Conservation (phyloP, 2,329 filamentous ascomycete species). For the Xylariaceae sp. region DNA sequence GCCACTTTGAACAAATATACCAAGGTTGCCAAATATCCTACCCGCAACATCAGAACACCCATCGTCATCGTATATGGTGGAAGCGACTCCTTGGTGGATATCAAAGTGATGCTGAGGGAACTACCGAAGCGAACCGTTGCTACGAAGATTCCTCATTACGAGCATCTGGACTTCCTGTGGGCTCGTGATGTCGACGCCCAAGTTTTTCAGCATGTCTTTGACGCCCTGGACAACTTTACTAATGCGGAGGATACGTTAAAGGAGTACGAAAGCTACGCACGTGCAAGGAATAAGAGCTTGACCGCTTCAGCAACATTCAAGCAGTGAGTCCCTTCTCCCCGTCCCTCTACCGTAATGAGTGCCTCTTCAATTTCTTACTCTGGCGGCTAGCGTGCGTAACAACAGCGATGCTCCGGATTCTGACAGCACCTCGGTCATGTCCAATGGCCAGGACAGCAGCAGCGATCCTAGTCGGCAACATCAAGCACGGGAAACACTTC, state of each 20-base stretch:
- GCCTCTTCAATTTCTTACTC: not conserved
- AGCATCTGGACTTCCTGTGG: slow-evolving; percentile 97
- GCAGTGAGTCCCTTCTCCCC: slow-evolving; percentile 25
- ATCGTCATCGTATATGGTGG: slow-evolving; percentile 92
- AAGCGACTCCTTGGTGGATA: slow-evolving; percentile 89
- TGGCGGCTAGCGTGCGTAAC: slow-evolving; percentile 19
- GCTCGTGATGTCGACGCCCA: slow-evolving; percentile 74
- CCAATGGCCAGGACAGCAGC: slow-evolving; percentile 24
- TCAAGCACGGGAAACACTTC: slow-evolving; percentile 26
- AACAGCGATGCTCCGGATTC: slow-evolving; percentile 31
- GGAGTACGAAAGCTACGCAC: slow-evolving; percentile 54
- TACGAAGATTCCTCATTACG: slow-evolving; percentile 84
- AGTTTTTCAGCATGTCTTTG: slow-evolving; percentile 88
- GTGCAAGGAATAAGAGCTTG: slow-evolving; percentile 47
- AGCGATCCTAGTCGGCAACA: slow-evolving; percentile 18
- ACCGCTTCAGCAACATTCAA: slow-evolving; percentile 33
- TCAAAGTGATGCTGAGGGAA: slow-evolving; percentile 85
- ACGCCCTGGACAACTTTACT: slow-evolving; percentile 72
- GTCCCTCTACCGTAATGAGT: not conserved
- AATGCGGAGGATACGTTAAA: slow-evolving; percentile 53
- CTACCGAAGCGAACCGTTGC: slow-evolving; percentile 79
- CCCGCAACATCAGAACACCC: slow-evolving; percentile 92
- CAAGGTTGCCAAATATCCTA: slow-evolving; percentile 94
- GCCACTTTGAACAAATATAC: slow-evolving; percentile 76
- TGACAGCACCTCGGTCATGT: slow-evolving; percentile 26